Conservation (phyloP, 768 basidiomycete species). For the Bullera alba region DNA sequence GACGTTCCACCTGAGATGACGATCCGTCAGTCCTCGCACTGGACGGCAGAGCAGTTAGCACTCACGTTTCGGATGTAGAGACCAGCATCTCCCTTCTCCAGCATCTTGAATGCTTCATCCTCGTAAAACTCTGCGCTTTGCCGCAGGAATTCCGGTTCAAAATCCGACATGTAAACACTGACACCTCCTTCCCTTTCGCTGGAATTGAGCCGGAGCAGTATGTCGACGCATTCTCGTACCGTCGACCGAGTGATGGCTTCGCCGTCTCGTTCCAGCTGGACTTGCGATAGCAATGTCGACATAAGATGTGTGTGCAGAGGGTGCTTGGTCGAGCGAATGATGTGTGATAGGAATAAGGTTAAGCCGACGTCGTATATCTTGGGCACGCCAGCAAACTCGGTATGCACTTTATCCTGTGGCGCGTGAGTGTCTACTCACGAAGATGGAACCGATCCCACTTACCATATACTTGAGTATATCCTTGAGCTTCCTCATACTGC, state of each 20-base stretch:
- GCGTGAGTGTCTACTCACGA: not conserved
- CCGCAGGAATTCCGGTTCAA: constrained; percentile 72
- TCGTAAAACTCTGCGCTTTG: constrained; percentile 75
- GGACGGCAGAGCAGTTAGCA: constrained; percentile 10
- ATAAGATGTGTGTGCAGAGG: constrained; percentile 79
- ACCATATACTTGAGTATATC: constrained; percentile 97
- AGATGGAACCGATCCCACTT: constrained; percentile 31
- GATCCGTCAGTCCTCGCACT: constrained; percentile 7
- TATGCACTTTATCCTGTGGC: constrained; percentile 80
- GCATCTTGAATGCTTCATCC: constrained; percentile 61
- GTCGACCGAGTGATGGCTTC: constrained; percentile 84
- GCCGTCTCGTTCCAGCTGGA: constrained; percentile 85
- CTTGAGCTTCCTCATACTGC: constrained; percentile 77
- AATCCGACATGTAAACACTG: constrained; percentile 68
- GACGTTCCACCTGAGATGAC: constrained; percentile 61
- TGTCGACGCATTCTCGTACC: constrained; percentile 79
- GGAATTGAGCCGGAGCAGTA: constrained; percentile 60
- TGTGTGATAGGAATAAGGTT: constrained; percentile 71
- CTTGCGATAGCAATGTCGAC: constrained; percentile 72
- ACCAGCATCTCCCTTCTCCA: constrained; percentile 69
- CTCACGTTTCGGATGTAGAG: constrained; percentile 73
- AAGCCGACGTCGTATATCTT: constrained; percentile 75
- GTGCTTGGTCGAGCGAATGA: constrained; percentile 49
- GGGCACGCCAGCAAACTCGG: constrained; percentile 65
- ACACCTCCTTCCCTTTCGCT: constrained; percentile 46